A percentile compares a stretch with the other conserved stretches of the same genome.
Evolutionary conservation across 1,139 yeast species (phyloP).

Genomic region (Yamadazyma spencermartinsiae): DNA sequence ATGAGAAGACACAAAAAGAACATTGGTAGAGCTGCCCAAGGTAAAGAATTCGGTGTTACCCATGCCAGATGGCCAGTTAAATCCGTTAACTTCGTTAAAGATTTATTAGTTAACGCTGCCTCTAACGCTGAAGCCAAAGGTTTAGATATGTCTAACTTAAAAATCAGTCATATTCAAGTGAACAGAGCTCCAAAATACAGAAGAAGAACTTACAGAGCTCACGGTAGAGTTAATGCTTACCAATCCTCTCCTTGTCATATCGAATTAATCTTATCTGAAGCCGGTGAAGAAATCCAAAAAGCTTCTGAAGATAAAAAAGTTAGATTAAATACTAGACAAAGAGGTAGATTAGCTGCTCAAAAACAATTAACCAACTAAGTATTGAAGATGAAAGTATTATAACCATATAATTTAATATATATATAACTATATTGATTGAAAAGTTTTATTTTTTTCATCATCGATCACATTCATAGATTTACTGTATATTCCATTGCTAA

Average conservation of each 20-base stretch:
- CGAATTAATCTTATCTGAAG: conserved; percentile 95
- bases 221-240: conserved; percentile 99
- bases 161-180: conserved; percentile 98
- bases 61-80: conserved; percentile 99
- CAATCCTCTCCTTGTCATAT: conserved; percentile 98
- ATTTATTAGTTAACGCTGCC: conserved; percentile 95
- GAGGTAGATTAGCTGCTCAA: conserved; percentile 87
- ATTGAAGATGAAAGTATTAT: conserved; percentile 1
- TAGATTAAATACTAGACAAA: conserved; percentile 87
- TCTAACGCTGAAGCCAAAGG: conserved; percentile 99
- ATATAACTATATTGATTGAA: background rate
- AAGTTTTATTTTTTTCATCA: too few species aligned
- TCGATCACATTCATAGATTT: too few species aligned
- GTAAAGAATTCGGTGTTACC: conserved; percentile 99
- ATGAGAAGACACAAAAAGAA: conserved; percentile 97
- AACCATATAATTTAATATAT: conserved; percentile 5
- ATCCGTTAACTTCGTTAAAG: conserved; percentile 94
- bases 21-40: conserved; percentile 99
- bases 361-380: conserved; percentile 46
- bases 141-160: conserved; percentile 90
- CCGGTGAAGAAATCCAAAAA: conserved; percentile 91
- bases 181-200: conserved; percentile 99
- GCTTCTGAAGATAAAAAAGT: conserved; percentile 82
- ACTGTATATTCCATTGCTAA: too few species aligned
- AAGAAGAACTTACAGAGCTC: conserved; percentile 99